Evolutionary conservation across 1,139 yeast genomes (phyloP).

Genomic region (Hansenula sp.): DNA sequence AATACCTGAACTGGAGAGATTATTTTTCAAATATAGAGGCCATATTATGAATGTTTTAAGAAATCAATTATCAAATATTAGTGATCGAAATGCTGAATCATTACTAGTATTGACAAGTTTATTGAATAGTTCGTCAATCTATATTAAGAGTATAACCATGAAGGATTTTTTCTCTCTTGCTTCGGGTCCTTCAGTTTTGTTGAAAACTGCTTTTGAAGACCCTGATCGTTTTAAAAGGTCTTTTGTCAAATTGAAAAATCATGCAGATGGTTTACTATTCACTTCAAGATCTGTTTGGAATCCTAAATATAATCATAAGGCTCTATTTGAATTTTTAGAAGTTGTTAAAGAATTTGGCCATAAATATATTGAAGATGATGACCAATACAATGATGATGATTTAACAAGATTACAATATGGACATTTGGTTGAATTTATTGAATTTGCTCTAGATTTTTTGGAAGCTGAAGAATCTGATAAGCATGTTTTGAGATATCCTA

Average conservation of each 20-base stretch:
- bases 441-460: constrained; percentile 6
- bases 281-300: constrained; percentile 14
- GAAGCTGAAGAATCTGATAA: constrained; percentile 9
- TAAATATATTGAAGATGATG: constrained; percentile 9
- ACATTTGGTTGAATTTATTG: constrained; percentile 7
- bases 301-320: constrained; percentile 15
- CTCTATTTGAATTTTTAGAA: constrained; percentile 14
- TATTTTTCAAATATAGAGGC: constrained; percentile 15
- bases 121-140: constrained; percentile 11
- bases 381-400: constrained; percentile 9
- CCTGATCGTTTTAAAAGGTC: constrained; percentile 13
- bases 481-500: constrained; percentile 16
- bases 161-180: constrained; percentile 16
- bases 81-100: constrained; percentile 12
- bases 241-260: constrained; percentile 5
- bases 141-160: constrained; percentile 5
- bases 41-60: constrained; percentile 9
- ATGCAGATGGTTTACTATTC: constrained; percentile 15
- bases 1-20: constrained; percentile 5
- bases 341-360: constrained; percentile 15
- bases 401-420: constrained; percentile 6
- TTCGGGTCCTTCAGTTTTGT: constrained; percentile 16
- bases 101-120: constrained; percentile 9
- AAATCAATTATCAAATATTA: constrained; percentile 6
- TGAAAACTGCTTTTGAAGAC: constrained; percentile 12